These are phyloP conservation scores for Stipa capillata DNA, from an alignment of 176 grass and related monocot genomes.

Conservation along the genomic window DNA sequence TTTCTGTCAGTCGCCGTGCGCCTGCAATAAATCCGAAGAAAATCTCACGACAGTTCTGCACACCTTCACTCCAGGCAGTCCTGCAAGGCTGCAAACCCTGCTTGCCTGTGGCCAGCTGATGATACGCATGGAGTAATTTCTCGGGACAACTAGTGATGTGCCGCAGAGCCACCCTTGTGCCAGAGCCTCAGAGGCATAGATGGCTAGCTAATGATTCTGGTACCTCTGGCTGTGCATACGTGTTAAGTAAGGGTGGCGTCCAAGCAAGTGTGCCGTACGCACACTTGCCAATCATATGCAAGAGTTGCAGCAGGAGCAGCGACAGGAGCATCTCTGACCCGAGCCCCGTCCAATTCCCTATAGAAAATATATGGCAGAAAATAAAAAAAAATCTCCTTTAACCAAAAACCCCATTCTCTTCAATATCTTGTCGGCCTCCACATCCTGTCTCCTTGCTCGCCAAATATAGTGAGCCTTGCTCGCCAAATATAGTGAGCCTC, in stretches of 20 bases:
- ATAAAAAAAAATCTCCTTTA: too few relatives aligned
- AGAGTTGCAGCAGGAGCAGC: neutral
- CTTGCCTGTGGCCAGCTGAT: neutral
- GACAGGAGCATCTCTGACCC: too few relatives aligned
- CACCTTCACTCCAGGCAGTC: neutral
- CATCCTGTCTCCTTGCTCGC: too few relatives aligned
- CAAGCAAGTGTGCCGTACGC: constrained; percentile 22
- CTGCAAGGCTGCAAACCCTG: neutral
- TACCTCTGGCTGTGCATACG: neutral
- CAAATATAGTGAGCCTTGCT: too few relatives aligned
- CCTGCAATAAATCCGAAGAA: neutral
- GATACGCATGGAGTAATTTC: neutral
- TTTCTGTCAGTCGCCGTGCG: neutral
- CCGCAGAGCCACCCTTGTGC: too few relatives aligned
- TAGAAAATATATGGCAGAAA: too few relatives aligned
- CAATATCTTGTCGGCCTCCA: too few relatives aligned
- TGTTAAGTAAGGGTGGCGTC: constrained; percentile 17
- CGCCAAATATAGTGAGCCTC: too few relatives aligned
- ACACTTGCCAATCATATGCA: neutral
- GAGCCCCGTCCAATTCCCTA: too few relatives aligned
- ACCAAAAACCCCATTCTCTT: too few relatives aligned
- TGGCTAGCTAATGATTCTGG: neutral
- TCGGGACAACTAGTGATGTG: neutral
- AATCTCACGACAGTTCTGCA: neutral
- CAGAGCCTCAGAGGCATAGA: neutral